Conservation (phyloP, 31 red algal species). For the Porphyra umbilicalis region DNA sequence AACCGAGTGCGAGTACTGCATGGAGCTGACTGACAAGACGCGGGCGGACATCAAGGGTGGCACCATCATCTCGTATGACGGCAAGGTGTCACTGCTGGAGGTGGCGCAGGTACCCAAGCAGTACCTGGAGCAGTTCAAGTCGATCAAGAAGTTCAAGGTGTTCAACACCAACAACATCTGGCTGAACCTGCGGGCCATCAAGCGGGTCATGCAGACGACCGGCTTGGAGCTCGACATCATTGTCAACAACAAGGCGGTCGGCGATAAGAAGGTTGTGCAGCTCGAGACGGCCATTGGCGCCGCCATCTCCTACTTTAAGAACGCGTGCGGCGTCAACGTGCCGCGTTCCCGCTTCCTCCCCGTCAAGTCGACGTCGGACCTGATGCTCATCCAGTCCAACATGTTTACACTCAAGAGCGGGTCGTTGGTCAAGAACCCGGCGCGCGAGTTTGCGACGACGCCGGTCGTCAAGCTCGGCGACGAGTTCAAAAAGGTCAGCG, state of each 20-base stretch:
- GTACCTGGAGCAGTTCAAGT: constrained; percentile 98
- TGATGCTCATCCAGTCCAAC: constrained; percentile 95
- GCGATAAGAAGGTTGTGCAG: constrained; percentile 91
- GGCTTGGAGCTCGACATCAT: constrained; percentile 97
- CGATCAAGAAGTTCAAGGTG: constrained; percentile 97
- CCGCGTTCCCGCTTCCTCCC: constrained; percentile 96
- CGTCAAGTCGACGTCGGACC: constrained; percentile 96
- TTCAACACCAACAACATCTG: constrained; percentile 99
- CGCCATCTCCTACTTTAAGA: constrained; percentile 89
- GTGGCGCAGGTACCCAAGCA: constrained; percentile 95
- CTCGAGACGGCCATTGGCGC: constrained; percentile 97
- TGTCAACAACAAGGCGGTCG: constrained; percentile 91
- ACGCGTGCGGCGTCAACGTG: constrained; percentile 95
- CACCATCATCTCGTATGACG: constrained; percentile 98
- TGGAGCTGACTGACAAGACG: constrained; percentile 98
- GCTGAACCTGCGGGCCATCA: constrained; percentile 83
- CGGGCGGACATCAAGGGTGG: constrained; percentile 99
- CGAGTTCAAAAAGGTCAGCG: constrained; percentile 95
- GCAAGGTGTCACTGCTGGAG: constrained; percentile 89
- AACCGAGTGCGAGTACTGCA: constrained; percentile 86
- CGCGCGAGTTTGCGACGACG: constrained; percentile 69
- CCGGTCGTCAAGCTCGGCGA: constrained; percentile 95
- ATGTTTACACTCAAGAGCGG: constrained; percentile 93
- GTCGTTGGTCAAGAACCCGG: constrained; percentile 85
- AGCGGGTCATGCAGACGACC: constrained; percentile 73